phyloP scores from a whole-genome alignment of 441 rosid species.

The Euphorbia corollata region DNA sequence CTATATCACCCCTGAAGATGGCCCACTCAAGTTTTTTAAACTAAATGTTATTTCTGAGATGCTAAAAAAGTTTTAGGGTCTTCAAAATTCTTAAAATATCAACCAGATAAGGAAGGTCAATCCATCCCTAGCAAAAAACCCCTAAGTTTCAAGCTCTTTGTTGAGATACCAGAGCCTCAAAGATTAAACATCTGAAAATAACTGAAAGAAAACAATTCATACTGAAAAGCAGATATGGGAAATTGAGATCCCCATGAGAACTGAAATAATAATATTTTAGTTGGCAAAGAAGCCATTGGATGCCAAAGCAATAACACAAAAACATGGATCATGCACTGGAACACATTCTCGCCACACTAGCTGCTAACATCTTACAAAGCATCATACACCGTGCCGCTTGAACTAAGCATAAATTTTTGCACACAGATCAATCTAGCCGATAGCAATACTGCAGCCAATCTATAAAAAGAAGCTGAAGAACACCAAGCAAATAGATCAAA shows the following conservation, averaged over 20 bases:
- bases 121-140: neutral
- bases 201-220: neutral
- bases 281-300: neutral
- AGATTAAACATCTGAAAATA: neutral
- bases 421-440: neutral
- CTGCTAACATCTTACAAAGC: neutral
- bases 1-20: neutral
- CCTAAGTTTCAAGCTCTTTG: neutral
- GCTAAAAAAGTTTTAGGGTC: neutral
- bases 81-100: neutral
- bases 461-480: neutral
- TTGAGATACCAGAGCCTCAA: neutral
- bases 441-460: conserved; percentile 4
- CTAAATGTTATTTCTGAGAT: neutral
- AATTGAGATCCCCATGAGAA: conserved; percentile 3
- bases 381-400: neutral
- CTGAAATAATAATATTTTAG: neutral
- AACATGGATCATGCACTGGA: neutral
- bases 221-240: neutral
- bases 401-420: neutral
- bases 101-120: neutral
- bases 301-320: neutral
- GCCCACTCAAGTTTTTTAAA: neutral
- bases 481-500: neutral
- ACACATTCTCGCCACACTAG: neutral